phyloP scores from a whole-genome alignment of 495 filamentous ascomycete genomes.

The Talaromyces thailandensis region DNA sequence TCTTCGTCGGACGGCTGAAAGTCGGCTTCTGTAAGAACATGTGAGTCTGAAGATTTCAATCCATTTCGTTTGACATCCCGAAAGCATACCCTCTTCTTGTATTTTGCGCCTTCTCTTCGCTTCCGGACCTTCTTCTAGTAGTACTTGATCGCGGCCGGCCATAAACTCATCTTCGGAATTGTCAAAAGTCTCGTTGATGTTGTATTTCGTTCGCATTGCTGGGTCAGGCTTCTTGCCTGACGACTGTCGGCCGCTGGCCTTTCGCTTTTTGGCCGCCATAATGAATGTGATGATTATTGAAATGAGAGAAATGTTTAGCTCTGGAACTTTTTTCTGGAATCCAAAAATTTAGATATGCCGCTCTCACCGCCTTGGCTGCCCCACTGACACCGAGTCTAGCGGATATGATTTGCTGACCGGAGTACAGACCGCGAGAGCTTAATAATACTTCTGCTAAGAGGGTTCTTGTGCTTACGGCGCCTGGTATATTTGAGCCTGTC shows the following conservation, averaged over 20 bases:
- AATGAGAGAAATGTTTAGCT: neutral
- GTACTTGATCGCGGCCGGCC: constrained; percentile 69
- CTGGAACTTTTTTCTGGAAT: neutral
- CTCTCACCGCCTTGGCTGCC: constrained; percentile 23
- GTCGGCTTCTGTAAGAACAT: constrained; percentile 37
- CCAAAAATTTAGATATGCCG: constrained; percentile 3
- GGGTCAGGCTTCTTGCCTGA: constrained; percentile 39
- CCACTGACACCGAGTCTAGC: constrained; percentile 4
- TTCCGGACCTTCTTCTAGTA: constrained; percentile 71
- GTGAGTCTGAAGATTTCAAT: neutral
- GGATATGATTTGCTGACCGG: neutral
- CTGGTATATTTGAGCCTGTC: neutral
- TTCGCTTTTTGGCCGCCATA: constrained; percentile 64
- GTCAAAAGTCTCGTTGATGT: constrained; percentile 75
- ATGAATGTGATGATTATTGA: neutral
- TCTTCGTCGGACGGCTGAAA: constrained; percentile 82
- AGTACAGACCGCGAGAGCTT: no score
- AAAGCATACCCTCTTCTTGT: constrained; percentile 48
- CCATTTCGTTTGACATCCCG: neutral
- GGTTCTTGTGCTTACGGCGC: no score
- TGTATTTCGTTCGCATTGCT: constrained; percentile 27
- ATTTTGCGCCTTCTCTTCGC: constrained; percentile 64
- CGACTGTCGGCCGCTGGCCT: constrained; percentile 43
- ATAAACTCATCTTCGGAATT: constrained; percentile 91
- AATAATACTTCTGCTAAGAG: no score